These are phyloP conservation scores for Chondrus crispus DNA, from an alignment of 23 red algal genomes.

Conservation along the genomic window DNA sequence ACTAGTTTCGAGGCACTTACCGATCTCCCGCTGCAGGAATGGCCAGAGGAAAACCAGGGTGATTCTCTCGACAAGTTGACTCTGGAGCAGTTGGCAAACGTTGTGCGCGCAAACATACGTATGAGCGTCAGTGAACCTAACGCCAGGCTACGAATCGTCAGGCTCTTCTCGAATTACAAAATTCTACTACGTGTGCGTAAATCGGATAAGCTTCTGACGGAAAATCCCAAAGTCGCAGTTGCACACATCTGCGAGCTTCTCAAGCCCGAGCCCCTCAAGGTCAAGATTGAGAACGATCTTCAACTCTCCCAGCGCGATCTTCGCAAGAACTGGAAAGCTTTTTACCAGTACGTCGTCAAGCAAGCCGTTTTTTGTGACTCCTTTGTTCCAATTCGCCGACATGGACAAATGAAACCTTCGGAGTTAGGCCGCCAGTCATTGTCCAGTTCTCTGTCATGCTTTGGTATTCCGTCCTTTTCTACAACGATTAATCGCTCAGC, in stretches of 20 bases:
- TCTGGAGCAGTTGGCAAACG: not conserved
- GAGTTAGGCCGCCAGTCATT: too few species aligned
- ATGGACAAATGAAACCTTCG: too few species aligned
- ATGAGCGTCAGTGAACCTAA: not conserved
- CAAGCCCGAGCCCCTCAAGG: not conserved
- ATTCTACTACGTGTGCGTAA: not conserved
- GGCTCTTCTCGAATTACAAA: not conserved
- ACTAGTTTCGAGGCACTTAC: not conserved
- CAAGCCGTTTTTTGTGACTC: not conserved
- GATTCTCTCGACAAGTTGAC: not conserved
- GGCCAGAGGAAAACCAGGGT: not conserved
- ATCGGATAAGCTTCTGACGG: not conserved
- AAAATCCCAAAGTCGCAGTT: not conserved
- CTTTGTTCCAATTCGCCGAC: not conserved
- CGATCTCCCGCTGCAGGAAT: not conserved
- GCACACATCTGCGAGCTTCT: not conserved
- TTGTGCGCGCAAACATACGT: not conserved
- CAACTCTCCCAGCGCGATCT: not conserved
- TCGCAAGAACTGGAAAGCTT: not conserved
- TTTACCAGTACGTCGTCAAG: not conserved
- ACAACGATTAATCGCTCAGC: too few species aligned
- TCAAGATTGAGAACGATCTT: not conserved
- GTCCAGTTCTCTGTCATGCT: too few species aligned
- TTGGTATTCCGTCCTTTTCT: too few species aligned
- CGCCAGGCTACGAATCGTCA: not conserved